Base-by-base conservation (phyloP, 2,329 filamentous ascomycete genomes). In the Gaeumannomyces tritici region DNA sequence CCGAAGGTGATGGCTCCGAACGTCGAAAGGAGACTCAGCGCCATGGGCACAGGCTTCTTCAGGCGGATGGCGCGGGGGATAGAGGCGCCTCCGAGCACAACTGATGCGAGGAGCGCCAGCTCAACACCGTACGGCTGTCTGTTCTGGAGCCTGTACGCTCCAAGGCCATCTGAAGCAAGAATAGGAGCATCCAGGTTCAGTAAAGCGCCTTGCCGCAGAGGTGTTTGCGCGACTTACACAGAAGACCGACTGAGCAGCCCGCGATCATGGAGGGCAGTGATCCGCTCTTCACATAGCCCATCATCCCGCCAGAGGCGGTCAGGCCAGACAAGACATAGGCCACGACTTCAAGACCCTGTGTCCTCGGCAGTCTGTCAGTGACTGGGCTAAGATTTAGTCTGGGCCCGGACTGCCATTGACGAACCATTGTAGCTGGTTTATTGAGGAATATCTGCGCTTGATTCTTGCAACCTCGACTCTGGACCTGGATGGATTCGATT, bases 191-290 rank as follows among this genome's bases (percentile, higher is more conserved):
- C 55, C 21, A 29, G 8, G 11, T 56, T 29, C 26, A 56, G 55
- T 56, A 56, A 56, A 18, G 2, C 9, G n/a, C 28, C 51, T 51
- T 51, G 18, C 42, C 11, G 42, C 18, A n/a, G 42, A n/a, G 42
- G 11, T 21, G 42, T 7, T 51, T 8, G 18, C 3, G 42, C 55
- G 21, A 75, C 79, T 57, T 77, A 85, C 82, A 86, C 24, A 86
- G 73, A 18, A 81, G 68, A 60, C 95, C 95, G 67, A 99, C 92
- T 42, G 88, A 87, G 67, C 91, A 80, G 61, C 95, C 95, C 18
- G 95, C 95, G 15, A 85, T 86, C 68, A 98, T 82, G 15, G 92
- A 96, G 51, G 93, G 93, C 60, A 96, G 74, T 28, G 93, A 98
- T 64, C 91, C 85, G 0, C 93, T 95, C 73, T 88, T 87, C 57